Evolutionary conservation across 2,329 filamentous ascomycete species (phyloP).

Genomic region (Cladosporium sp.): DNA sequence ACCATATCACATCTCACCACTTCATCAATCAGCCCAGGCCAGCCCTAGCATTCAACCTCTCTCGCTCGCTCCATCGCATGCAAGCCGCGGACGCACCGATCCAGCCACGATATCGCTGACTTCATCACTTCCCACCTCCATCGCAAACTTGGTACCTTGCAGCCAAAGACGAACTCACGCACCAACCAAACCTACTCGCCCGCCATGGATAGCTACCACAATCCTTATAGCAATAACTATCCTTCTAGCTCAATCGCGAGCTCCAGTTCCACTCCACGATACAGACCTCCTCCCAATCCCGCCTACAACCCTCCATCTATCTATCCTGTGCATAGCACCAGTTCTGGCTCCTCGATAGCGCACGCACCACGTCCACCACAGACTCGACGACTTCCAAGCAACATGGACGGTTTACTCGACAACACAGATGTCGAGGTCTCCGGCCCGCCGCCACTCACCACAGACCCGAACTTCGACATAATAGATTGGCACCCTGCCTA

Average conservation of each 20-base stretch:
- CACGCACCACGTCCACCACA: neutral
- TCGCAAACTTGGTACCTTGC: conserved; percentile 2
- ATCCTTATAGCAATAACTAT: neutral
- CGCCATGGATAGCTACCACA: conserved; percentile 4
- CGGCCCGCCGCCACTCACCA: conserved; percentile 32
- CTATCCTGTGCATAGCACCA: neutral
- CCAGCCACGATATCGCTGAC: conserved; percentile 12
- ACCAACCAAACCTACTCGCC: neutral
- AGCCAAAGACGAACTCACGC: conserved; percentile 1
- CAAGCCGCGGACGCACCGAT: conserved; percentile 5
- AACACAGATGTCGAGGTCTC: neutral
- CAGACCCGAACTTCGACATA: conserved; percentile 66
- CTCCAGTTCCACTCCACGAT: neutral
- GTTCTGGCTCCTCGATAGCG: neutral
- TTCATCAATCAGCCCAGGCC: neutral
- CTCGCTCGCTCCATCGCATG: neutral
- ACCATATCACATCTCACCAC: neutral
- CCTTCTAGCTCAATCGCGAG: neutral
- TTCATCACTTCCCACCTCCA: neutral
- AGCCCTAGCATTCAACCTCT: neutral
- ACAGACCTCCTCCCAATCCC: neutral
- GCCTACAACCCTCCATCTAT: neutral
- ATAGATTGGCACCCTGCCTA: conserved; percentile 93
- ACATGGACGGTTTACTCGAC: conserved; percentile 17
- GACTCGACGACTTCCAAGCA: conserved; percentile 1